Evolutionary conservation across 2,329 filamentous ascomycete species (phyloP).

Genomic region (Penicillium sp.): DNA sequence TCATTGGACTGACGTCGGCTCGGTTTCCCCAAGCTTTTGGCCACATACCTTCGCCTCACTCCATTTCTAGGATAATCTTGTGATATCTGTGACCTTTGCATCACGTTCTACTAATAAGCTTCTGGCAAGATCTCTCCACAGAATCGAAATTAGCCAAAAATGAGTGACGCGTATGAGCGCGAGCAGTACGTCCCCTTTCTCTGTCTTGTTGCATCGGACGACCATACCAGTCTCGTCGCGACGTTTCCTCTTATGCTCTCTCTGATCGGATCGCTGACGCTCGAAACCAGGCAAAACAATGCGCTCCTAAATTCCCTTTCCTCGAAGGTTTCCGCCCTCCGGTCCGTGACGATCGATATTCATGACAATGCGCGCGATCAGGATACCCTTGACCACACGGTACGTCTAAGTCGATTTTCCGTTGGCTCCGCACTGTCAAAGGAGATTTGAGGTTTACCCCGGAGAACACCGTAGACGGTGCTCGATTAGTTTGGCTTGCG

Average conservation of each 20-base stretch:
- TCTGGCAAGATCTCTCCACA: neutral
- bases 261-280: neutral
- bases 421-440: neutral
- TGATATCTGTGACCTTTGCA: neutral
- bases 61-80: neutral
- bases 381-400: constrained; percentile 80
- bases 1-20: constrained; percentile 4
- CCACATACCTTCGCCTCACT: constrained; percentile 4
- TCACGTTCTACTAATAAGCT: neutral
- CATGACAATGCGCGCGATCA: constrained; percentile 93
- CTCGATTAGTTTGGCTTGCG: neutral
- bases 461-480: no score
- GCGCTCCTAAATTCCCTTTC: constrained; percentile 86
- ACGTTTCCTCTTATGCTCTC: neutral
- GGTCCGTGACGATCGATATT: constrained; percentile 93
- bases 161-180: constrained; percentile 75
- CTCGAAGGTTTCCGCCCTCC: constrained; percentile 84
- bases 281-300: constrained; percentile 71
- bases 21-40: neutral
- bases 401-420: constrained; percentile 45
- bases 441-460: neutral
- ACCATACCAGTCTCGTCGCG: no score
- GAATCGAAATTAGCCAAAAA: constrained; percentile 35
- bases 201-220: constrained; percentile 2
- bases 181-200: constrained; percentile 52